These are phyloP conservation scores for Marasmius oreades DNA, from an alignment of 1,284 basidiomycete genomes.

Conservation along the genomic window DNA sequence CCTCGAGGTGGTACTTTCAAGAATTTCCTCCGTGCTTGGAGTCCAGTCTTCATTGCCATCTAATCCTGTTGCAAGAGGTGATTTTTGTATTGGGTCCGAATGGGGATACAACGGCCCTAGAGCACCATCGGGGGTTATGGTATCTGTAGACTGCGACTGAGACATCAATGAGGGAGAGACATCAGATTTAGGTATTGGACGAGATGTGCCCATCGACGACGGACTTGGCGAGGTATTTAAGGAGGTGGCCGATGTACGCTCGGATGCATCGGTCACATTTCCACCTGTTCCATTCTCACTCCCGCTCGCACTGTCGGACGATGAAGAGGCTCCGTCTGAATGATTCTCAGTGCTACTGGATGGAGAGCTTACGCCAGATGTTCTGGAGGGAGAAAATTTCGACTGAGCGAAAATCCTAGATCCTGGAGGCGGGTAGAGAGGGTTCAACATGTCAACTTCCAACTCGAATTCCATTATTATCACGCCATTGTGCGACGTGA, in stretches of 20 bases:
- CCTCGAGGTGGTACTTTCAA: slow-evolving; percentile 72
- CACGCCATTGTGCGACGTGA: slow-evolving; percentile 17
- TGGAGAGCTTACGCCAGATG: slow-evolving; percentile 14
- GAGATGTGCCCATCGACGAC: not conserved
- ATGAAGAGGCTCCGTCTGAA: slow-evolving; percentile 13
- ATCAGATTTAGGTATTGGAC: not conserved
- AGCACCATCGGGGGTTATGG: not conserved
- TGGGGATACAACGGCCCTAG: slow-evolving; percentile 1
- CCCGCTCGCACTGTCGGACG: slow-evolving; percentile 16
- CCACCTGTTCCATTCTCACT: slow-evolving; percentile 6
- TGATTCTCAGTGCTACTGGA: slow-evolving; percentile 12
- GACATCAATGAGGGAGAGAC: slow-evolving; percentile 7
- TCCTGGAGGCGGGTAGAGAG: slow-evolving; percentile 52
- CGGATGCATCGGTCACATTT: slow-evolving; percentile 26
- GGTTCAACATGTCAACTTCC: slow-evolving; percentile 71
- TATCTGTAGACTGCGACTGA: not conserved
- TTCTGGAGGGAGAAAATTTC: slow-evolving; percentile 12
- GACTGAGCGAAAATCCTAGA: slow-evolving; percentile 6
- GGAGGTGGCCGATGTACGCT: slow-evolving; percentile 23
- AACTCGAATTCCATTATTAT: slow-evolving; percentile 85
- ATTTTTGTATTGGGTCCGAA: not conserved
- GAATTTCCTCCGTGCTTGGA: slow-evolving; percentile 57
- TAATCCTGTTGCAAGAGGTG: slow-evolving; percentile 19
- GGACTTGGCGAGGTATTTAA: not conserved
- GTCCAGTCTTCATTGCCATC: slow-evolving; percentile 42